Evolutionary conservation across 805 yeast genomes (phyloP), one percentile per base, ranked within the genome.

Genomic region (Candida ortonii): DNA sequence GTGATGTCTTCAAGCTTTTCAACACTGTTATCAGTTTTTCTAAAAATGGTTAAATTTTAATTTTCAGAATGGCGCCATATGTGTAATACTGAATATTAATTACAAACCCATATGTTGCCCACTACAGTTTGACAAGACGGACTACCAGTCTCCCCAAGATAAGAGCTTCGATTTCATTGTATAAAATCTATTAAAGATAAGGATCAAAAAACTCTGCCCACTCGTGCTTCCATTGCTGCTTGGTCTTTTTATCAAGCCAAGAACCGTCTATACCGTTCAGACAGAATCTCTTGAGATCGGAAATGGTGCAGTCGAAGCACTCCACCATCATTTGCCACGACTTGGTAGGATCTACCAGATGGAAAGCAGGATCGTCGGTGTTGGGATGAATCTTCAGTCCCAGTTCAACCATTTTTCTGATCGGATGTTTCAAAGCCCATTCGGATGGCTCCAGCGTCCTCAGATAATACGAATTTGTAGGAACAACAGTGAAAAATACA

Each of bases 291-390:
- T 43, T 41, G 25, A 57, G 38, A 29, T 55, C 50, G 3, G 32
- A 24, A 16, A 49, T 34, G 2, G 51, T 39, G 28, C 52, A 51
- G 17, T 45, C 62, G 34, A 57, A 57, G 32, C 49, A 39, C 15
- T 47, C 44, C 28, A 52, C 57, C 62, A 57, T 57, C 61, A 57
- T 57, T 35, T 43, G 33, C 62, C 62, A 57, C 2, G 55, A 45
- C 28, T 41, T 44, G 2, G 61, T 54, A 7, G 61, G 55, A 30
- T 55, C 49, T 4, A 55, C 58, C 28, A 49, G 46, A 30, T 57
- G 62, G 25, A 55, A 48, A 6, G 56, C 43, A 10, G 62, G 62
- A 36, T 57, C 62, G 33, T 57, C 62, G 7, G 62, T 54, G 34
- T 57, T 57, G 5, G 61, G 62, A 40, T 54, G 57, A 12, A 57